These are phyloP conservation scores for Elsinoe australis DNA, from an alignment of 2,329 filamentous ascomycete genomes.

Conservation along the genomic window DNA sequence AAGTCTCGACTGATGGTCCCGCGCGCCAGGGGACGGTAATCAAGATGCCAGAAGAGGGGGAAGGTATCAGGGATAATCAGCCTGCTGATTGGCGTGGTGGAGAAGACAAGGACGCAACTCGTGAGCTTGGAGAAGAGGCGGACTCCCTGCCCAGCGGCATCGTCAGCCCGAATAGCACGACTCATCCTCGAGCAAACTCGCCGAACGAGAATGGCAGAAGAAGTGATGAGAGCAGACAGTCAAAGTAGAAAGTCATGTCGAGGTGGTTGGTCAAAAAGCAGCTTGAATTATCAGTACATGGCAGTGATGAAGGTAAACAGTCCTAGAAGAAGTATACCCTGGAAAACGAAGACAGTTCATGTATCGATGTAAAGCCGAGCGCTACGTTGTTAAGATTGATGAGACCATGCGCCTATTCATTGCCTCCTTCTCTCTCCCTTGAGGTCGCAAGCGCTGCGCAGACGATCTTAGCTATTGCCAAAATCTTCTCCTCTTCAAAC, in stretches of 20 bases:
- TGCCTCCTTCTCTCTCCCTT: not conserved
- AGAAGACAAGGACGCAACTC: slow-evolving; percentile 41
- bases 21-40: slow-evolving; percentile 40
- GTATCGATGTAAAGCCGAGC: too few relatives aligned
- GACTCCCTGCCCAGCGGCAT: slow-evolving; percentile 58
- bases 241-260: too few relatives aligned
- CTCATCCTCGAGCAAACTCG: not conserved
- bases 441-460: not conserved
- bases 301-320: too few relatives aligned
- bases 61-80: slow-evolving; percentile 60
- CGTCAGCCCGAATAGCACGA: slow-evolving; percentile 59
- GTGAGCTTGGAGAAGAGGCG: slow-evolving; percentile 60
- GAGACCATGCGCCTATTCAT: too few relatives aligned
- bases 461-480: slow-evolving; percentile 28
- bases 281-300: too few relatives aligned
- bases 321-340: too few relatives aligned
- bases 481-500: slow-evolving; percentile 35
- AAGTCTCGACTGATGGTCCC: slow-evolving; percentile 33
- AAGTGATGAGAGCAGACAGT: not conserved
- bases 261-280: too few relatives aligned
- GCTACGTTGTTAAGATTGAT: too few relatives aligned
- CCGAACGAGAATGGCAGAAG: not conserved
- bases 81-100: slow-evolving; percentile 69
- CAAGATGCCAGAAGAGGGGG: slow-evolving; percentile 57
- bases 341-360: too few relatives aligned